These are phyloP conservation scores for Seiridium unicorne DNA, from an alignment of 2,329 filamentous ascomycete genomes.

Conservation along the genomic window DNA sequence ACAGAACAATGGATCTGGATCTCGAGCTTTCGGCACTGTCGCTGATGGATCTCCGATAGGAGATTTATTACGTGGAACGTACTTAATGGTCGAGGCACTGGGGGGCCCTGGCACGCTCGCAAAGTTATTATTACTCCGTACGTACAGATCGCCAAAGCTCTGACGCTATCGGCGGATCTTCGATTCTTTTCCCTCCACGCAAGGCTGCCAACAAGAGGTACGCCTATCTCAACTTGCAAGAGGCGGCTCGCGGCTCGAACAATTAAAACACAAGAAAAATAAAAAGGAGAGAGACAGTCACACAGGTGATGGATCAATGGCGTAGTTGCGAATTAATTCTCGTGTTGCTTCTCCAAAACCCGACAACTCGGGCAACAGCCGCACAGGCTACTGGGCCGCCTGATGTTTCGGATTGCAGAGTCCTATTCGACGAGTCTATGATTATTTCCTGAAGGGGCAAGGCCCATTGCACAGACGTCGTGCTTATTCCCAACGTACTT, in stretches of 20 bases:
- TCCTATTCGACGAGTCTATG: background rate
- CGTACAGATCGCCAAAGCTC: background rate
- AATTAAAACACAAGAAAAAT: background rate
- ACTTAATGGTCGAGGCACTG: too few species aligned
- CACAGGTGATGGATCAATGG: background rate
- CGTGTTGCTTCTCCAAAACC: background rate
- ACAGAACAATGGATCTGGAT: background rate
- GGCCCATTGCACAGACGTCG: background rate
- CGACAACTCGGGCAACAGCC: background rate
- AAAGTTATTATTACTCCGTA: background rate
- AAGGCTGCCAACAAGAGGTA: background rate
- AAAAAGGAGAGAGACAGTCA: background rate
- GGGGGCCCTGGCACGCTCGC: too few species aligned
- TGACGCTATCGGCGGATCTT: background rate
- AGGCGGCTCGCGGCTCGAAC: too few species aligned
- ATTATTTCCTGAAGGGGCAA: background rate
- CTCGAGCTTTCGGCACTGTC: slow-evolving; percentile 1
- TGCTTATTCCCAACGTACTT: background rate
- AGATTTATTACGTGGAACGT: background rate
- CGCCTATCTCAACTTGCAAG: too few species aligned
- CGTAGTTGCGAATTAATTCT: background rate
- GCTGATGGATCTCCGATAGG: background rate
- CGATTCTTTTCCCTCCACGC: background rate
- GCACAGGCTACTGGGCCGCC: background rate
- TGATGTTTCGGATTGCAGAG: background rate